A percentile compares a stretch with the other conserved stretches of the same genome.
Evolutionary conservation across 2,329 filamentous ascomycete genomes (phyloP).

Genomic region (Colletotrichum magnum): DNA sequence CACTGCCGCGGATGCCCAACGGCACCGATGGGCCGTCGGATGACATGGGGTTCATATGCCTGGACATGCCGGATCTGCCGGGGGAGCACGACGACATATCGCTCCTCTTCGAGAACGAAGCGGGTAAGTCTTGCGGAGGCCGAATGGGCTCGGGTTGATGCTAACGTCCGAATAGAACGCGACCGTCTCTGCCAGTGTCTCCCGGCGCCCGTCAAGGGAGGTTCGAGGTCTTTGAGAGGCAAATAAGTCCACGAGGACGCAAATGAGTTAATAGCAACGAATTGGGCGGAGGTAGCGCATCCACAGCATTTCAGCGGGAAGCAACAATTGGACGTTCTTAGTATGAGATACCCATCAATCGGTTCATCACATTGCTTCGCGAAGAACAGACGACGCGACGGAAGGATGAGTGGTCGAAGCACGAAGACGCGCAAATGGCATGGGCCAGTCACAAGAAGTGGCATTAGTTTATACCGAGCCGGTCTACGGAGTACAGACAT

Average conservation of each 20-base stretch:
- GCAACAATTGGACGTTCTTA: slow-evolving; percentile 33
- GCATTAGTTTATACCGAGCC: slow-evolving; percentile 24
- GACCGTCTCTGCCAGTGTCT: slow-evolving; percentile 66
- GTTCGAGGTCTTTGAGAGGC: slow-evolving; percentile 50
- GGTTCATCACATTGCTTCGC: slow-evolving; percentile 38
- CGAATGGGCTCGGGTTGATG: slow-evolving; percentile 10
- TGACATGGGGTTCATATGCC: slow-evolving; percentile 82
- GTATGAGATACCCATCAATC: slow-evolving; percentile 39
- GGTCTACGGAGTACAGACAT: not conserved
- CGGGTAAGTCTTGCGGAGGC: slow-evolving; percentile 69
- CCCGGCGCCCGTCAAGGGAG: slow-evolving; percentile 70
- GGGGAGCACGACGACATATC: slow-evolving; percentile 94
- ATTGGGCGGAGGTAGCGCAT: slow-evolving; percentile 16
- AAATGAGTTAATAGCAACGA: slow-evolving; percentile 9
- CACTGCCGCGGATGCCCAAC: slow-evolving; percentile 75
- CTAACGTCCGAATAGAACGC: slow-evolving; percentile 59
- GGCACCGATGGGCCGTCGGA: slow-evolving; percentile 66
- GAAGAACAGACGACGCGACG: slow-evolving; percentile 20
- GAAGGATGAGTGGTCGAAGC: slow-evolving; percentile 9
- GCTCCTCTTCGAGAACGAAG: slow-evolving; percentile 85
- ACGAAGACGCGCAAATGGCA: slow-evolving; percentile 13
- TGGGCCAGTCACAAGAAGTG: slow-evolving; percentile 3
- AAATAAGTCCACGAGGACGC: slow-evolving; percentile 29
- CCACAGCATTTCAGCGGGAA: slow-evolving; percentile 32
- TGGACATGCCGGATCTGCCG: slow-evolving; percentile 90